These are phyloP conservation scores for Capsicum pubescens DNA, from an alignment of 257 asterid species.

Conservation along the genomic window DNA sequence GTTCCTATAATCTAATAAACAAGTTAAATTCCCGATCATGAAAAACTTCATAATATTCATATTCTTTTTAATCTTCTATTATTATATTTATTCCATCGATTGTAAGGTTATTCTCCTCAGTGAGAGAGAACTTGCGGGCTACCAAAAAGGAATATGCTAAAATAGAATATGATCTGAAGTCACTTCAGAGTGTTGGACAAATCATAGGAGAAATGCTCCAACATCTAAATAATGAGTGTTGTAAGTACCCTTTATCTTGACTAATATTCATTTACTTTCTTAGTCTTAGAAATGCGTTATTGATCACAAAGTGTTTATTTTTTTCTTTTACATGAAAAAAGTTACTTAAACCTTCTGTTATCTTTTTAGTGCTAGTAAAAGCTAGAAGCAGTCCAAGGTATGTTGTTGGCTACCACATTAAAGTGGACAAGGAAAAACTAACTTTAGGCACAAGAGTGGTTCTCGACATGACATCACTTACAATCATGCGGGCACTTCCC, in stretches of 20 bases:
- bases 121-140: conserved; percentile 70
- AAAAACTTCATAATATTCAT: background rate
- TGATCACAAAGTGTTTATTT: background rate
- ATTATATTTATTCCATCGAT: background rate
- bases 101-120: conserved; percentile 42
- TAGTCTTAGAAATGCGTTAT: background rate
- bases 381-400: conserved; percentile 97
- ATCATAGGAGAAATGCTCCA: conserved; percentile 96
- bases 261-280: conserved; percentile 5
- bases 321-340: no score
- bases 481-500: conserved; percentile 97
- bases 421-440: conserved; percentile 94
- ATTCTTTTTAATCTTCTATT: background rate
- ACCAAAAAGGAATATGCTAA: conserved; percentile 86
- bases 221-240: conserved; percentile 89
- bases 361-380: conserved; percentile 79
- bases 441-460: conserved; percentile 95
- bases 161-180: conserved; percentile 95
- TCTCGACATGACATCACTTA: conserved; percentile 96
- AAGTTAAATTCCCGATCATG: background rate
- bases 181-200: conserved; percentile 99
- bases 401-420: conserved; percentile 95
- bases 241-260: conserved; percentile 50
- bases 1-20: background rate
- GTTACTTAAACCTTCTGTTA: background rate